phyloP scores from a whole-genome alignment of 2,329 filamentous ascomycete species.

The Cytospora chrysosperma region DNA sequence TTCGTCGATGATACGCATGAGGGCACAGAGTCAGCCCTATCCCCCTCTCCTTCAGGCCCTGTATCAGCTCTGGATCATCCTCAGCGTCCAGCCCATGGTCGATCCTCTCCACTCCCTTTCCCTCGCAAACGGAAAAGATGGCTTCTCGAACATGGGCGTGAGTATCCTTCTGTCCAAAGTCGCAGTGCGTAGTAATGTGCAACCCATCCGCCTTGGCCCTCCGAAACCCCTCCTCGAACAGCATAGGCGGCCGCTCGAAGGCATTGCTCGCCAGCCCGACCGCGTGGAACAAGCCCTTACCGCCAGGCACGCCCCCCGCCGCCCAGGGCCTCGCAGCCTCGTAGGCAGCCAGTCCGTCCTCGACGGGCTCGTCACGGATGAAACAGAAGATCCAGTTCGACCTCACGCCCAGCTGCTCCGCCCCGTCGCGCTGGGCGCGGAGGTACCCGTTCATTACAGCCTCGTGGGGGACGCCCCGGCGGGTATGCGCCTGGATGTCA shows the following conservation, averaged over 20 bases:
- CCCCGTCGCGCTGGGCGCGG: constrained; percentile 34
- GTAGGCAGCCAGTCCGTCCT: constrained; percentile 41
- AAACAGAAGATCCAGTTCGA: constrained; percentile 44
- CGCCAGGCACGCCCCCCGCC: constrained; percentile 26
- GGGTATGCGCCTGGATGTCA: constrained; percentile 42
- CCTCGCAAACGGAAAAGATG: constrained; percentile 33
- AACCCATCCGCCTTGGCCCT: constrained; percentile 41
- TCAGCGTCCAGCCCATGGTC: constrained; percentile 43
- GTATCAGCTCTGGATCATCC: constrained; percentile 35
- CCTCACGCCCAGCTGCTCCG: constrained; percentile 30
- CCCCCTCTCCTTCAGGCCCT: constrained; percentile 32
- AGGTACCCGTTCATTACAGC: constrained; percentile 38
- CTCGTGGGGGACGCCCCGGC: constrained; percentile 35
- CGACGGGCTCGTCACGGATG: constrained; percentile 39
- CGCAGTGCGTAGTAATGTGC: constrained; percentile 49
- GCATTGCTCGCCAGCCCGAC: constrained; percentile 49
- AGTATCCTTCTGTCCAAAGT: constrained; percentile 49
- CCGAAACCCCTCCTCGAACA: constrained; percentile 43
- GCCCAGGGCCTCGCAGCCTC: constrained; percentile 40
- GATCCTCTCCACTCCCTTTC: constrained; percentile 38
- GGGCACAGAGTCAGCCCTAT: constrained; percentile 44
- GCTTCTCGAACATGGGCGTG: constrained; percentile 43
- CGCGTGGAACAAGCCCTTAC: constrained; percentile 42
- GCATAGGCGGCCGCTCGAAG: constrained; percentile 42
- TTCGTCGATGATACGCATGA: constrained; percentile 42